Evolutionary conservation across 2,329 filamentous ascomycete species (phyloP).

Genomic region (Alternaria conjuncta): DNA sequence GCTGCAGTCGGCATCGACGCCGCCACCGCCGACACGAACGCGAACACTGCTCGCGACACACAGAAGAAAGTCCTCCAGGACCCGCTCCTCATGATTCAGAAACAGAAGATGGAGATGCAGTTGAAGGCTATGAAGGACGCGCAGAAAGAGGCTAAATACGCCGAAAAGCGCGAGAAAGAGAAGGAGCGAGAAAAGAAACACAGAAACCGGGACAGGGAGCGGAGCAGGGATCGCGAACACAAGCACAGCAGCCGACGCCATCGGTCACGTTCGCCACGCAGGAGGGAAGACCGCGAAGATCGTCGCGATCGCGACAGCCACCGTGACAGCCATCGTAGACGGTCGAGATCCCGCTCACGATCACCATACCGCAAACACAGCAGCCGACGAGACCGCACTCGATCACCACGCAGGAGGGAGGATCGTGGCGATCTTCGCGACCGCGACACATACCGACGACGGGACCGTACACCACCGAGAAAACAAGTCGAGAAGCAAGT

Average conservation of each 20-base stretch:
- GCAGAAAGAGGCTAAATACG: constrained; percentile 48
- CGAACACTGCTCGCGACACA: constrained; percentile 78
- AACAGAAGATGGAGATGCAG: constrained; percentile 70
- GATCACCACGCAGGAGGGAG: constrained; percentile 29
- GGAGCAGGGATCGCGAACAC: constrained; percentile 24
- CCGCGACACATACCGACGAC: constrained; percentile 26
- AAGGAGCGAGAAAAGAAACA: constrained; percentile 58
- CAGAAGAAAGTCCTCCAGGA: constrained; percentile 88
- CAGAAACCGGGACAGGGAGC: constrained; percentile 44
- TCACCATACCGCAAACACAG: constrained; percentile 15
- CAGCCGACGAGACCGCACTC: constrained; percentile 16
- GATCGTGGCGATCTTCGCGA: constrained; percentile 20
- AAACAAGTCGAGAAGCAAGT: background rate
- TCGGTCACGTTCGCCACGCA: constrained; percentile 46
- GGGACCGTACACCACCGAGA: constrained; percentile 26
- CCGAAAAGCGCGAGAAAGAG: constrained; percentile 42
- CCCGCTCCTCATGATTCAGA: constrained; percentile 90
- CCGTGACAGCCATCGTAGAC: constrained; percentile 27
- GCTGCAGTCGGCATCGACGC: constrained; percentile 52
- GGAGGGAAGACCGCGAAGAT: constrained; percentile 28
- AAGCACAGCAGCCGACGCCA: constrained; percentile 39
- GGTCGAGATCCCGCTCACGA: constrained; percentile 26
- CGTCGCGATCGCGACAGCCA: constrained; percentile 24
- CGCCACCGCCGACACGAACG: constrained; percentile 60
- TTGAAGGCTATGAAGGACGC: constrained; percentile 68